Evolutionary conservation across 1,139 yeast species (phyloP), one percentile per base, ranked within the genome.

Genomic region (Saccharomyces pastorianus): DNA sequence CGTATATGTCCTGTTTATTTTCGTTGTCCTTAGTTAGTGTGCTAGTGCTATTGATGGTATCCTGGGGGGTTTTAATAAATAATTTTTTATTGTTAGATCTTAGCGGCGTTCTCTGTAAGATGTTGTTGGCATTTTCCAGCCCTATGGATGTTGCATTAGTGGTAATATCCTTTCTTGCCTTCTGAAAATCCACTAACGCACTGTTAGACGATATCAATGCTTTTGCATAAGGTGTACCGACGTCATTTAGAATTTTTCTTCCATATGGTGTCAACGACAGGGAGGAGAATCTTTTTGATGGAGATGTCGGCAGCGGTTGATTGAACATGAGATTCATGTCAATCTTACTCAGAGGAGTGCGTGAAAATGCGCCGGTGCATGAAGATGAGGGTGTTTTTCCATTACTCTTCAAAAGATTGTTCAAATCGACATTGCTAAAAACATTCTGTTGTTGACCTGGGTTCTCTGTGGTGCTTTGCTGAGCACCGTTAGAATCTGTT

Each of bases 141-240:
- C 34, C 27, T 28, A 41, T 38, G 23, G 54, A 42, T 26, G 46
- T 34, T 11, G 51, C 32, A 31, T 53, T 55, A n/a, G 59, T 56
- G 20, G 56, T 55, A 2, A 52, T 56, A 53, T 65, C 66, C 51
- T 66, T 67, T 47, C 69, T 61, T 7, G 71, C 70, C 44, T 59
- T 62, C 53, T 66, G 70, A 50, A 67, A 68, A 54, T 68, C 71
- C 7, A 65, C 67, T 42, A 68, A 56, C 11, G 71, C 71, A 52
- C 68, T 65, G 55, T 67, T 66, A 28, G 69, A 61, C 2, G 66
- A 59, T 14, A 59, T 59, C n/a, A 60, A 50, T 31, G 55, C 55
- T 48, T 59, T 62, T 5, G 60, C 58, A 52, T 60, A 64, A 6
- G 70, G 70, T 4, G 70, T 67, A 7, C 69, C 69, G 44, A 66